These are phyloP conservation scores for Wickerhamomyces ciferrii DNA, from an alignment of 805 yeast genomes.

Conservation along the genomic window DNA sequence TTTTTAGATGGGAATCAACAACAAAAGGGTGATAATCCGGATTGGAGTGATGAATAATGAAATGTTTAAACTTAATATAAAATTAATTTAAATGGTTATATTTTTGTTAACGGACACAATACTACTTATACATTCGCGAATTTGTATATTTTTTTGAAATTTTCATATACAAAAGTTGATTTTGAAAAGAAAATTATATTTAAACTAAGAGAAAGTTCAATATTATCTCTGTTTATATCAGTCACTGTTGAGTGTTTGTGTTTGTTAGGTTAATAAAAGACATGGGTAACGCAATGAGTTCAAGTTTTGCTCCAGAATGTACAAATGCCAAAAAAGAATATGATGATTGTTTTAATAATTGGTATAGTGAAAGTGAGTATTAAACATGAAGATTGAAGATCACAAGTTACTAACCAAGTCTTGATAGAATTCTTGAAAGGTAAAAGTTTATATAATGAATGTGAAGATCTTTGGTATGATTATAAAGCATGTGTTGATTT, in stretches of 20 bases:
- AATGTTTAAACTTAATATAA: not conserved
- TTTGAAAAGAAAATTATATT: no score
- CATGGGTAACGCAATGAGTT: conserved; percentile 74
- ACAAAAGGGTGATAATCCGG: conserved; percentile 1
- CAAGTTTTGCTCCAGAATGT: conserved; percentile 97
- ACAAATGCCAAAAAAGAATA: conserved; percentile 79
- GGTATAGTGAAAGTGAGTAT: conserved; percentile 81
- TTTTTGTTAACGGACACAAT: no score
- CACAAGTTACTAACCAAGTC: conserved; percentile 1
- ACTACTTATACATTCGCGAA: no score
- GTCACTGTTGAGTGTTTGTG: not conserved
- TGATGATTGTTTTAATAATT: conserved; percentile 88
- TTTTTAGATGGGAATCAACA: conserved; percentile 10
- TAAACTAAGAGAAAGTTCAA: no score
- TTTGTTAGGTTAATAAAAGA: conserved; percentile 22
- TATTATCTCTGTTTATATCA: no score
- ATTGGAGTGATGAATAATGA: conserved; percentile 14
- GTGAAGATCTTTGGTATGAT: conserved; percentile 83
- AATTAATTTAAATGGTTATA: no score
- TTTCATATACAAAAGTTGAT: no score
- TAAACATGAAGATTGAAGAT: not conserved
- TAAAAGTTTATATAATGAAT: conserved; percentile 66
- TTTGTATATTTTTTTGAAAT: no score
- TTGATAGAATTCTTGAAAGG: conserved; percentile 56
- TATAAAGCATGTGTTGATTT: conserved; percentile 86